Base-by-base conservation (phyloP, 2,329 filamentous ascomycete genomes). In the Arthrobotrys conoides region DNA sequence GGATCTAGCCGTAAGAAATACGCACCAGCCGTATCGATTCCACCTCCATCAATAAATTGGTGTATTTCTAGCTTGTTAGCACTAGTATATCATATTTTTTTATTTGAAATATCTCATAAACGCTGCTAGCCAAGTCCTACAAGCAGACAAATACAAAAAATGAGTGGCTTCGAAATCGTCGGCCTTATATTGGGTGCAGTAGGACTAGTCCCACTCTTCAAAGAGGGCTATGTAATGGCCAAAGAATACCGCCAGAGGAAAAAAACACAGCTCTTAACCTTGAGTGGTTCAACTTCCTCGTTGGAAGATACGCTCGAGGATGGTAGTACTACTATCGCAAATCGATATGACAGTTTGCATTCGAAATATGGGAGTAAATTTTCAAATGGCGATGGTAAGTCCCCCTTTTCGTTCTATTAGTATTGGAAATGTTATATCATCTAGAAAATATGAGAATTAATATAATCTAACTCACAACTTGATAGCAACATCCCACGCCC, bases 141-240 rank as follows among this genome's bases (percentile, higher is more conserved):
- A n/a, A n/a, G n/a, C n/a, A n/a, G n/a, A n/a, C 33, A 36, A 36
- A 51, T 6, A 14, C 20, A 22, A 41, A n/a, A 59, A 27, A 65
- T 65, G 61, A 48, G 38, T 16, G 61, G 61, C 5, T 65, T 65
- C 9, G 61, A 65, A 65, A 49, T 65, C 24, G 61, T 8, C 16
- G 61, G 41, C 41, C 38, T 65, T 5, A 24, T 65, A 9, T 5
- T 65, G 14, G 61, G 61, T 9, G 44, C 16, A 10, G 12, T 49
- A 9, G 61, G 61, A 5, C 61, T 65, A 2, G 61, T 65, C 14
- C 61, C 61, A 6, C n/a, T 65, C 14, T 49, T 65, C 44, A 65
- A 65, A 36, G 41, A 65, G 16, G 44, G 61, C 20, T 65, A 65
- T n/a, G 44, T 18, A 3, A 48, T 65, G 27, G 44, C 49, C 27